phyloP scores from a whole-genome alignment of 179 eudicot genomes.

The Pouteria campechiana region DNA sequence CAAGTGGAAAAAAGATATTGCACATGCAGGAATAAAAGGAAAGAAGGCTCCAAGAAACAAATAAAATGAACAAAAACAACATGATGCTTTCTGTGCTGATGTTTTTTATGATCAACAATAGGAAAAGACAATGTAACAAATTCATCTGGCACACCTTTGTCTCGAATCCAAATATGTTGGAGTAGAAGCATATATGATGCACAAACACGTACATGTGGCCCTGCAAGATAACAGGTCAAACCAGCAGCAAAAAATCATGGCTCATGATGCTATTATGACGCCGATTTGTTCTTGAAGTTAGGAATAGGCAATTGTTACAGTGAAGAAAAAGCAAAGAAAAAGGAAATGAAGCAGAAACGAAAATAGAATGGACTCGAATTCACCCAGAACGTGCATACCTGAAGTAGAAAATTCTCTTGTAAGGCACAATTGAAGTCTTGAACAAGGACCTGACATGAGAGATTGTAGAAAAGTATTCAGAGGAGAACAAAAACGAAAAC shows the following conservation, averaged over 20 bases:
- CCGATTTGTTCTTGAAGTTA: background rate
- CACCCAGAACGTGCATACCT: constrained; percentile 30
- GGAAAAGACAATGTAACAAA: background rate
- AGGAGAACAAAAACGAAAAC: background rate
- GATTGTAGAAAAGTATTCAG: constrained; percentile 3
- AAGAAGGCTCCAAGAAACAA: background rate
- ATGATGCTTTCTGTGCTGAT: background rate
- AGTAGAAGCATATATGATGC: constrained; percentile 80
- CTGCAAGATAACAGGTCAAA: constrained; percentile 44
- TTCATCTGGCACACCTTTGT: constrained; percentile 55
- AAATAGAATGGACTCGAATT: background rate
- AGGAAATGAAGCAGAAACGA: background rate
- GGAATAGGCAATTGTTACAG: too few species aligned
- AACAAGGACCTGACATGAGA: constrained; percentile 48
- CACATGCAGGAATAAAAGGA: too few species aligned
- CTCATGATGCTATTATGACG: background rate
- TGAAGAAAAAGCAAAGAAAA: background rate
- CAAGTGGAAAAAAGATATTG: background rate
- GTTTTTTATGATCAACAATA: background rate
- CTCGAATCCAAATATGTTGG: constrained; percentile 97
- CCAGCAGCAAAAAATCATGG: background rate
- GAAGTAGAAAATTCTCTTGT: constrained; percentile 94
- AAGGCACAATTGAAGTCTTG: constrained; percentile 96
- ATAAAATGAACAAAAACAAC: background rate
- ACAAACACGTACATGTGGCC: constrained; percentile 97